Conservation (phyloP, 306 rosid species). For the Trifolium fragiferum region DNA sequence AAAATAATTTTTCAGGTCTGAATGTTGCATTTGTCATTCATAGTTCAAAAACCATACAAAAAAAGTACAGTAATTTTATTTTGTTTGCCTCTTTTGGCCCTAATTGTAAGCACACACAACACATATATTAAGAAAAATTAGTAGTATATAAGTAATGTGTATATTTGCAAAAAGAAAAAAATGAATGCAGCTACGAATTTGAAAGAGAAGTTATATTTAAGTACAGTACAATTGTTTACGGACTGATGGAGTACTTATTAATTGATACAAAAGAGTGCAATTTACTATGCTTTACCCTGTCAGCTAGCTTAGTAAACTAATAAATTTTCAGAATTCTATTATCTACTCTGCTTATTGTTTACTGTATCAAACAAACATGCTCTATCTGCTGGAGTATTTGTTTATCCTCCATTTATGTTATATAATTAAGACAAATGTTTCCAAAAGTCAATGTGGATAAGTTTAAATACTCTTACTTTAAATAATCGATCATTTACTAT, state of each 20-base stretch:
- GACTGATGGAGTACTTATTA: neutral
- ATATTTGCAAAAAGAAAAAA: too few relatives aligned
- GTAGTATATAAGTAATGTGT: too few relatives aligned
- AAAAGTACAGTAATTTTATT: neutral
- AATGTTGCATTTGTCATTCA: neutral
- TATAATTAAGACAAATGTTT: neutral
- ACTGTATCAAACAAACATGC: neutral
- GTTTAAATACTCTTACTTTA: neutral
- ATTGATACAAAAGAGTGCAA: neutral
- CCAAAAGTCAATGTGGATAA: conserved; percentile 4
- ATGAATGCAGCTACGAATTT: neutral
- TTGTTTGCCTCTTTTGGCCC: neutral
- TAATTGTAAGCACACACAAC: too few relatives aligned
- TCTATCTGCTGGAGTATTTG: neutral
- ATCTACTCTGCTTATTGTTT: neutral
- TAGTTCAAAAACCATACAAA: neutral
- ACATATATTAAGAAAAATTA: too few relatives aligned
- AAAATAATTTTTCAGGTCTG: neutral
- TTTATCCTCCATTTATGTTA: neutral
- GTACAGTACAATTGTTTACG: too few relatives aligned
- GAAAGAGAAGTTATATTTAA: neutral
- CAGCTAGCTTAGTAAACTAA: neutral
- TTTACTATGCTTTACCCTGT: neutral
- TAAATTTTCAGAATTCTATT: neutral
- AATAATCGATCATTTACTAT: neutral